Percentiles rank a stretch among this genome's conserved stretches.
Evolutionary conservation across 1,284 basidiomycete genomes (phyloP).

Genomic region (Violaceomyces palustris): DNA sequence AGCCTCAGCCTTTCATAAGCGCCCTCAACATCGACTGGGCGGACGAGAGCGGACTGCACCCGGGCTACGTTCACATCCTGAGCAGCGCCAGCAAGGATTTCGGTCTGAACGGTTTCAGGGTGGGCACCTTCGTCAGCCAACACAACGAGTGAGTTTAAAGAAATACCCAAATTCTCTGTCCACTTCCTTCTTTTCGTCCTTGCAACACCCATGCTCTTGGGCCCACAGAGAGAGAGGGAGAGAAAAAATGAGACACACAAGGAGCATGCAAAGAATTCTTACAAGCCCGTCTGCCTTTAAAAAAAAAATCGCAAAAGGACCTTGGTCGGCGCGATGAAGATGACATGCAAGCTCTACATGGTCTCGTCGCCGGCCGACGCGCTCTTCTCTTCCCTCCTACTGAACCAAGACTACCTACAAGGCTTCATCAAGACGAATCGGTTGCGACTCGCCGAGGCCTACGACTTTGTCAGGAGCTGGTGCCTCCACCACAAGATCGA

Average conservation of each 20-base stretch:
- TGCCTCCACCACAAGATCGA: slow-evolving; percentile 5
- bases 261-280: too few relatives aligned
- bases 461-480: slow-evolving; percentile 9
- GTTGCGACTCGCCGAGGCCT: slow-evolving; percentile 5
- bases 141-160: slow-evolving; percentile 4
- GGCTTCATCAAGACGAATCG: slow-evolving; percentile 60
- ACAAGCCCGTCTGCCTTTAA: too few relatives aligned
- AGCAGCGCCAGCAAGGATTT: slow-evolving; percentile 1
- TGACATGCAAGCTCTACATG: slow-evolving; percentile 31
- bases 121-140: slow-evolving; percentile 32
- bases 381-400: slow-evolving; percentile 41
- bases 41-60: slow-evolving; percentile 41
- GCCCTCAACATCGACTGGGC: slow-evolving; percentile 15
- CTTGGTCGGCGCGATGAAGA: slow-evolving; percentile 27
- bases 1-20: slow-evolving; percentile 5
- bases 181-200: too few relatives aligned
- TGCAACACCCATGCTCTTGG: too few relatives aligned
- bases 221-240: too few relatives aligned
- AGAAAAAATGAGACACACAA: too few relatives aligned
- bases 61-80: slow-evolving; percentile 1
- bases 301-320: too few relatives aligned
- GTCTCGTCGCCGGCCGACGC: slow-evolving; percentile 58
- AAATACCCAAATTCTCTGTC: too few relatives aligned
- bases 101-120: not conserved
- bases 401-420: slow-evolving; percentile 8